phyloP scores from a whole-genome alignment of 768 basidiomycete species.

The Mycena floridula region DNA sequence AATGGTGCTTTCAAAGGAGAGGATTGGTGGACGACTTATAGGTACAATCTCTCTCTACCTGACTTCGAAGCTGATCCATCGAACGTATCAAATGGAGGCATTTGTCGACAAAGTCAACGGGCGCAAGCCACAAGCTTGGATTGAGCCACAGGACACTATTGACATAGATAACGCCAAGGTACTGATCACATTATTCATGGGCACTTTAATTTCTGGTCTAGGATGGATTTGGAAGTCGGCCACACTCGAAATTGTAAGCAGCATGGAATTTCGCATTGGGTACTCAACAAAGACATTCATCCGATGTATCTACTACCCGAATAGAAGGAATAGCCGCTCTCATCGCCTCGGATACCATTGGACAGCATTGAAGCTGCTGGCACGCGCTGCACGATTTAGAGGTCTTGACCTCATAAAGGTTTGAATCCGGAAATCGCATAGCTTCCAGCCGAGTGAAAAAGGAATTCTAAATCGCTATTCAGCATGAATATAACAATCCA shows the following conservation, averaged over 20 bases:
- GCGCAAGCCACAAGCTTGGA: slow-evolving; percentile 47
- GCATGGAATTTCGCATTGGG: too few species aligned
- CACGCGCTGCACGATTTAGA: too few species aligned
- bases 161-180: slow-evolving; percentile 55
- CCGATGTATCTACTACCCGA: too few species aligned
- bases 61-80: slow-evolving; percentile 5
- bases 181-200: slow-evolving; percentile 40
- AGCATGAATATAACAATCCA: too few species aligned
- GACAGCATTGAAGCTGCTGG: too few species aligned
- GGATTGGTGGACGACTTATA: slow-evolving; percentile 52
- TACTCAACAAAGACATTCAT: too few species aligned
- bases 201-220: slow-evolving; percentile 21
- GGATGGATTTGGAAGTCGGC: slow-evolving; percentile 27
- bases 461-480: too few species aligned
- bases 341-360: too few species aligned
- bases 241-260: slow-evolving; percentile 24
- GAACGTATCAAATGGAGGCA: slow-evolving; percentile 53
- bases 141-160: slow-evolving; percentile 46
- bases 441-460: too few species aligned
- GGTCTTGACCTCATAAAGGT: too few species aligned
- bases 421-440: too few species aligned
- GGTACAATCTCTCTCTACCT: slow-evolving; percentile 8
- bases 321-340: too few species aligned
- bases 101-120: slow-evolving; percentile 57
- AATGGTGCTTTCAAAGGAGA: slow-evolving; percentile 35